A percentile compares a stretch with the other conserved stretches of the same genome.
These are phyloP conservation scores for Knoxia roxburghii DNA, from an alignment of 257 asterid species.

Conservation along the genomic window DNA sequence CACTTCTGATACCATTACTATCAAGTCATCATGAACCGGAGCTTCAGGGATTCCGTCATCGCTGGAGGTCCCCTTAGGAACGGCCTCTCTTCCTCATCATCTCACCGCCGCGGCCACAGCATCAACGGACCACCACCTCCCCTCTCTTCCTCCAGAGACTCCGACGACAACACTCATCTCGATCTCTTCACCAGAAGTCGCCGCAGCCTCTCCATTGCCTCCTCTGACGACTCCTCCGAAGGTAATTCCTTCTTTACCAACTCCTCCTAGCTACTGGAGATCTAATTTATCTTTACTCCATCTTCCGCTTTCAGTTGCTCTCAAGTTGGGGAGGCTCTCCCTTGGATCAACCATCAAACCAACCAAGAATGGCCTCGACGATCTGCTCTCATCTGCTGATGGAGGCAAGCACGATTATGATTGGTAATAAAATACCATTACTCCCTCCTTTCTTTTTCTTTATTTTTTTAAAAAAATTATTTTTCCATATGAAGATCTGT, in stretches of 20 bases:
- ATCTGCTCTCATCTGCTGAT: conserved; percentile 32
- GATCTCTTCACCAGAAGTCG: conserved; percentile 92
- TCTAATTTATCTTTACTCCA: neutral
- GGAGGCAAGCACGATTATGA: conserved; percentile 49
- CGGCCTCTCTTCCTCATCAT: conserved; percentile 27
- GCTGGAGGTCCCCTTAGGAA: conserved; percentile 36
- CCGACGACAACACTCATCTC: conserved; percentile 39
- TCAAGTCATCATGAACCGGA: conserved; percentile 37
- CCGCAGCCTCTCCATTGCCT: conserved; percentile 56
- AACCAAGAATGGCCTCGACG: conserved; percentile 32
- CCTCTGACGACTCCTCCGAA: conserved; percentile 26
- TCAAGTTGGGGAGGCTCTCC: conserved; percentile 39
- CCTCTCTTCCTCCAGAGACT: conserved; percentile 19
- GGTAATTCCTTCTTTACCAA: conserved; percentile 9
- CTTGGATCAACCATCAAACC: conserved; percentile 26
- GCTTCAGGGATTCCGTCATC: conserved; percentile 62
- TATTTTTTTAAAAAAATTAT: neutral
- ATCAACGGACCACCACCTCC: conserved; percentile 24
- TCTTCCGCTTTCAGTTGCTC: conserved; percentile 19
- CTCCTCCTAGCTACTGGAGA: neutral
- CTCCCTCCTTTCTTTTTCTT: neutral
- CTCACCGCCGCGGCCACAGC: conserved; percentile 75
- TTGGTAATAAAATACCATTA: conserved; percentile 23
- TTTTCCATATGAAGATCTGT: neutral
- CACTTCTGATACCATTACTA: too few relatives aligned